phyloP scores from a whole-genome alignment of 1,139 yeast genomes.

The Yamadazyma epiphylla region DNA sequence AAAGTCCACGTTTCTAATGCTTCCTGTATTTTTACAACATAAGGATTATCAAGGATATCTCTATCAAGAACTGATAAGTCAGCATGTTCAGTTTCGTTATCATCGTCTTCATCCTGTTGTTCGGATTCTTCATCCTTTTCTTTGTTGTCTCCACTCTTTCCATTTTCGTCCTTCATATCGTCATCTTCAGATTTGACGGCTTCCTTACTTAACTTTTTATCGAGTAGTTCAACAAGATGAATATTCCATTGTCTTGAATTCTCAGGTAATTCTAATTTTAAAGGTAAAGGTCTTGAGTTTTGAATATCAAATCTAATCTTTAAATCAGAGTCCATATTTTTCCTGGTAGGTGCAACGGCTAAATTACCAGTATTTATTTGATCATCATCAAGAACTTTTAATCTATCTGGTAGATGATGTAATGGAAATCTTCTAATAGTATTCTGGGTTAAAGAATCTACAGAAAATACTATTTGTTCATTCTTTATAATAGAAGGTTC shows the following conservation, averaged over 20 bases:
- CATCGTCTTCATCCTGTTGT: constrained; percentile 17
- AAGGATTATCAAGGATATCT: neutral
- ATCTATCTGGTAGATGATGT: constrained; percentile 35
- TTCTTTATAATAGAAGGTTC: constrained; percentile 1
- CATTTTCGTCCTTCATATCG: constrained; percentile 7
- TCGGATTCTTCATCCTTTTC: constrained; percentile 17
- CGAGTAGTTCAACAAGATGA: constrained; percentile 12
- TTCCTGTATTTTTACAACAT: constrained; percentile 24
- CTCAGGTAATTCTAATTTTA: constrained; percentile 23
- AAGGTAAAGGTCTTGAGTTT: constrained; percentile 30
- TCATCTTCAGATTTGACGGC: constrained; percentile 1
- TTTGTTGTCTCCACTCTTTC: constrained; percentile 6
- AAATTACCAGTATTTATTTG: constrained; percentile 13
- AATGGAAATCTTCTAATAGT: constrained; percentile 23
- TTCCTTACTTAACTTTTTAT: constrained; percentile 7
- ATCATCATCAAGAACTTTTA: constrained; percentile 17
- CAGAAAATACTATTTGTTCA: constrained; percentile 1
- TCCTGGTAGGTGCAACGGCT: constrained; percentile 36
- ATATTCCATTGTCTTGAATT: constrained; percentile 26
- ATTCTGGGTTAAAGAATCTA: neutral
- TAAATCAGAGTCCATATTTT: constrained; percentile 36
- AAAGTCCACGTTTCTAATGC: constrained; percentile 74
- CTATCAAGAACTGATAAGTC: neutral
- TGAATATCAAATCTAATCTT: constrained; percentile 39
- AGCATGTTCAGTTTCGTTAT: constrained; percentile 8